phyloP scores from a whole-genome alignment of 2,329 filamentous ascomycete genomes.

The Juglanconis sp. region DNA sequence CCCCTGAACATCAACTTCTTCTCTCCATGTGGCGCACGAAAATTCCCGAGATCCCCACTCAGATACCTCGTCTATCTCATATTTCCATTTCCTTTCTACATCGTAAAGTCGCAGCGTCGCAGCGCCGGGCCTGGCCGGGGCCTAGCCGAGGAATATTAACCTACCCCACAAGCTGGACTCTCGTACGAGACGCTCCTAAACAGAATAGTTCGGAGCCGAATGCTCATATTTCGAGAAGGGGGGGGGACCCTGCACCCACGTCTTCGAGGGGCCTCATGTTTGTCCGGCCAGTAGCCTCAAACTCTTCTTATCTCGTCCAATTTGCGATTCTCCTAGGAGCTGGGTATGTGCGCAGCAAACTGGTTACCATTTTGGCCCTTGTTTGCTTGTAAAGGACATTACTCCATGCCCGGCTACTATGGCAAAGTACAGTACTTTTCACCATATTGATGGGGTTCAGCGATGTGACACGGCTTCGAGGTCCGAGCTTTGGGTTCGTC shows the following conservation, averaged over 20 bases:
- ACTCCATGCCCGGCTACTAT: background rate
- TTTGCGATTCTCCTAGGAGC: background rate
- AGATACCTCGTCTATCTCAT: too few species aligned
- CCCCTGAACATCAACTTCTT: background rate
- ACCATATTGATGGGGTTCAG: background rate
- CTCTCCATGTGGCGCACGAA: background rate
- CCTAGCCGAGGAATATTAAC: background rate
- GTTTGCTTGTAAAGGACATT: background rate
- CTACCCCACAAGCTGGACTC: background rate
- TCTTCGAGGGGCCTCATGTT: background rate
- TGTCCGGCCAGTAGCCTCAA: background rate
- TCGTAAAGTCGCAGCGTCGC: background rate
- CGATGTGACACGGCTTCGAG: background rate
- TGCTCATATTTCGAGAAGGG: background rate
- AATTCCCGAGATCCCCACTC: background rate
- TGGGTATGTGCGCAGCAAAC: too few species aligned
- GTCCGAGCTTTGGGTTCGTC: background rate
- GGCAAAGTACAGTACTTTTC: constrained; percentile 1
- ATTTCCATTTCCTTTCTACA: too few species aligned
- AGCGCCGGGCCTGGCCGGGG: background rate
- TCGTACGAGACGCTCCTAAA: background rate
- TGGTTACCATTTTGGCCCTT: too few species aligned
- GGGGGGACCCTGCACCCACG: background rate
- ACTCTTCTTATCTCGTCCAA: background rate
- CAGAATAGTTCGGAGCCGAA: background rate